Evolutionary conservation across 202 grass and related monocot genomes (phyloP), one percentile per base, ranked within the genome.

Genomic region (Sporobolus alterniflorus): DNA sequence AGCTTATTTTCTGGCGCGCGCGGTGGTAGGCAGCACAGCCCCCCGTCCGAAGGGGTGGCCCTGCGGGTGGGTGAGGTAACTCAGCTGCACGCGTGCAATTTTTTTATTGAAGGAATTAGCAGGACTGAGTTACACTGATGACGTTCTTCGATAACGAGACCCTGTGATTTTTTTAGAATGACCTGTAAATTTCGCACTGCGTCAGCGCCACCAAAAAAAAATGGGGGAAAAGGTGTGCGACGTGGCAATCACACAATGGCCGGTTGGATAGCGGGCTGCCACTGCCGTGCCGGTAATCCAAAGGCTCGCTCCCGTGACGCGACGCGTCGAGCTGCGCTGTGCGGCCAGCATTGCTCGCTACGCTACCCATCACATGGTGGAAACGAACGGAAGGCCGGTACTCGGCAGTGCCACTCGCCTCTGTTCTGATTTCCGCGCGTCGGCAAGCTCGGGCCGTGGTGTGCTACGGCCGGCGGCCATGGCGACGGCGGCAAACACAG

Each of bases 341-440:
- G 77, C 55, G 77, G 77, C 77, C 77, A 68, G 77, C 64, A 6
- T 67, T 79, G 17, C 63, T 20, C 48, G 48, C 54, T 21, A n/a
- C 75, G 75, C 49, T 41, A 41, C 62, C 76, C 47, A 20, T 51
- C 50, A 40, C 31, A n/a, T 36, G 68, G 26, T 29, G 0, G 7
- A 71, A 55, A 15, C 51, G 33, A 25, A 24, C 7, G 3, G 51
- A 56, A 30, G 11, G 43, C 16, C 8, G 29, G 29, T 28, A 17
- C 59, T 3, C 57, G 24, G 57, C 26, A 32, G 17, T n/a, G 70
- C 7, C 1, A 4, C 30, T 15, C 13, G 31, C 41, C 18, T 66
- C 12, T 9, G 30, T 44, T 51, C 29, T 17, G 43, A 8, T 5
- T 6, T 21, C 28, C 2, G 9, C 63, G 77, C 26, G 76, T 21